Conservation (phyloP, 164 flowering plant genomes). For the Malania oleifera region DNA sequence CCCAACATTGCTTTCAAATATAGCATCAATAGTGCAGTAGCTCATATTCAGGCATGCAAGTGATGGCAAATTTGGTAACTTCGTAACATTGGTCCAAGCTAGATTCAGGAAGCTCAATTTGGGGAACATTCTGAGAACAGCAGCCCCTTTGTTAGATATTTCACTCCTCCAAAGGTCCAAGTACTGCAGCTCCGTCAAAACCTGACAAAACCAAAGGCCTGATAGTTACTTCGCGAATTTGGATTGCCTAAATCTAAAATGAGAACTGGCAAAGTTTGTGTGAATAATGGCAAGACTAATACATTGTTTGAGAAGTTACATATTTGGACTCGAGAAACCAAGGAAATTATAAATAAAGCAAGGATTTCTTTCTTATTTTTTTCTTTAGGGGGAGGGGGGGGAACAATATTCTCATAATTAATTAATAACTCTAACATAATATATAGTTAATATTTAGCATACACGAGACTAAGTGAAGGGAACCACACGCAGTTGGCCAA, state of each 20-base stretch:
- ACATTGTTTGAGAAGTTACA: neutral
- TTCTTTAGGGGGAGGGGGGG: too few relatives aligned
- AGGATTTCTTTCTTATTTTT: too few relatives aligned
- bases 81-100: slow-evolving; percentile 85
- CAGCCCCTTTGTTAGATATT: slow-evolving; percentile 58
- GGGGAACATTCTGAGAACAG: slow-evolving; percentile 42
- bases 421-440: too few relatives aligned
- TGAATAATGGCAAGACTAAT: too few relatives aligned
- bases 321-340: too few relatives aligned
- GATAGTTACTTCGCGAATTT: neutral
- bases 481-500: too few relatives aligned
- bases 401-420: too few relatives aligned
- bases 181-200: slow-evolving; percentile 54
- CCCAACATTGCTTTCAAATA: slow-evolving; percentile 36
- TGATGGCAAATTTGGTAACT: slow-evolving; percentile 49
- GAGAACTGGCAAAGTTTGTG: neutral
- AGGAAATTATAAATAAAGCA: too few relatives aligned
- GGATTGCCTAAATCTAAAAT: neutral
- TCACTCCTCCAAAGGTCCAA: slow-evolving; percentile 92
- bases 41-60: slow-evolving; percentile 74
- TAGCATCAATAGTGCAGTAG: slow-evolving; percentile 52
- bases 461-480: too few relatives aligned
- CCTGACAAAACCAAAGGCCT: slow-evolving; percentile 35
- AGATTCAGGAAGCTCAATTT: slow-evolving; percentile 65
- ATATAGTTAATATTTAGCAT: too few relatives aligned